Conservation (phyloP, 306 rosid species). For the Hylodesmum podocarpum region DNA sequence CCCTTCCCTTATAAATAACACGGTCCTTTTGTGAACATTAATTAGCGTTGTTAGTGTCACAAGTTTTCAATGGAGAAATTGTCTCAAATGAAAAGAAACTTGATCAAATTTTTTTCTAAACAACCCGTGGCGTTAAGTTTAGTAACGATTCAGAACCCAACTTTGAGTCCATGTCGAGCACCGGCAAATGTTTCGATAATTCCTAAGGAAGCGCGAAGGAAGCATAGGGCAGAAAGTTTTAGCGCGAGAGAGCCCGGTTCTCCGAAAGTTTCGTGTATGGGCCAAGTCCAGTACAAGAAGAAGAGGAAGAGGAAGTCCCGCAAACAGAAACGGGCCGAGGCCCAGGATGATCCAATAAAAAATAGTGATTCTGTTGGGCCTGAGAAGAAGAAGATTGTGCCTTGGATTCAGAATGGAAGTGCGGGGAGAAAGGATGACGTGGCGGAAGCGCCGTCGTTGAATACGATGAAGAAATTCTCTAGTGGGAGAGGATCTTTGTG, state of each 20-base stretch:
- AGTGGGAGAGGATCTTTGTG: slow-evolving; percentile 44
- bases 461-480: slow-evolving; percentile 36
- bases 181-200: slow-evolving; percentile 38
- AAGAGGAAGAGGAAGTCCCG: slow-evolving; percentile 31
- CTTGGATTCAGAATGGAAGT: slow-evolving; percentile 31
- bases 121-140: slow-evolving; percentile 36
- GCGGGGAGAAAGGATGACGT: slow-evolving; percentile 4
- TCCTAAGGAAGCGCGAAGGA: slow-evolving; percentile 58
- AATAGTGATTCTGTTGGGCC: not conserved
- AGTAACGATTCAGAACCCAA: slow-evolving; percentile 34
- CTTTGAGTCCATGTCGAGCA: slow-evolving; percentile 42
- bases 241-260: slow-evolving; percentile 51
- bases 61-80: slow-evolving; percentile 54
- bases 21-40: not conserved
- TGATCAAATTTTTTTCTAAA: slow-evolving; percentile 41
- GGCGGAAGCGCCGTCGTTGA: slow-evolving; percentile 30
- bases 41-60: not conserved
- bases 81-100: slow-evolving; percentile 17
- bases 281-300: slow-evolving; percentile 47
- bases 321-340: not conserved
- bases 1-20: not conserved
- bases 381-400: slow-evolving; percentile 30
- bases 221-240: slow-evolving; percentile 34
- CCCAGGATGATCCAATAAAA: not conserved
- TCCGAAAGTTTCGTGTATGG: slow-evolving; percentile 67